Conservation (phyloP, 2,329 filamentous ascomycete species). For the Ophiocordyceps camponoti-leonardi region DNA sequence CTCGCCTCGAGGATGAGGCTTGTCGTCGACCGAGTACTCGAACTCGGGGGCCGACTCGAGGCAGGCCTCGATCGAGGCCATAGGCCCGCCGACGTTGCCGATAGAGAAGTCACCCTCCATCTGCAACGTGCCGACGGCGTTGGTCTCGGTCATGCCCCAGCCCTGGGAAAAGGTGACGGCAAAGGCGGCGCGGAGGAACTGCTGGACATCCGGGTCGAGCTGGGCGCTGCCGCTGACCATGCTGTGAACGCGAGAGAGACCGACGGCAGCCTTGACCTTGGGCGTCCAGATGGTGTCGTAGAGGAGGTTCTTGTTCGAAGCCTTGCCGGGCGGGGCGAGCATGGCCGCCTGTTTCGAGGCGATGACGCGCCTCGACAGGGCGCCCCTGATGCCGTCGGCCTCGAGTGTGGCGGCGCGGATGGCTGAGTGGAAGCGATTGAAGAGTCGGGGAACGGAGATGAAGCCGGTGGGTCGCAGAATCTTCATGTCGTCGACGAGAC, state of each 20-base stretch:
- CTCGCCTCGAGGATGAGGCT: constrained; percentile 80
- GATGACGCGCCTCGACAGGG: constrained; percentile 65
- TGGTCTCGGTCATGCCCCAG: constrained; percentile 88
- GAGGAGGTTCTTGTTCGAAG: constrained; percentile 61
- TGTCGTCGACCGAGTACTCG: constrained; percentile 79
- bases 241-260: constrained; percentile 52
- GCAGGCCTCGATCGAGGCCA: constrained; percentile 54
- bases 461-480: constrained; percentile 67
- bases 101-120: constrained; percentile 49
- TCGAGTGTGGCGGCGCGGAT: constrained; percentile 68
- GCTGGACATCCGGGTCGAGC: constrained; percentile 72
- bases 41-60: constrained; percentile 81
- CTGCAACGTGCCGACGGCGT: constrained; percentile 61
- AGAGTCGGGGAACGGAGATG: constrained; percentile 79
- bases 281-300: constrained; percentile 82
- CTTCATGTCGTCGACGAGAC: constrained; percentile 84
- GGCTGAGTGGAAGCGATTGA: constrained; percentile 73
- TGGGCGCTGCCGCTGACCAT: constrained; percentile 86
- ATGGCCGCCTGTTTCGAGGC: constrained; percentile 65
- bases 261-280: constrained; percentile 71
- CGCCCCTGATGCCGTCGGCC: constrained; percentile 61
- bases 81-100: constrained; percentile 67
- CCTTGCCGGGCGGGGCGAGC: constrained; percentile 51
- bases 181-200: constrained; percentile 75
- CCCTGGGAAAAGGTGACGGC: constrained; percentile 68